These are phyloP conservation scores for Floccularia luteovirens DNA, from an alignment of 768 basidiomycete genomes.

Conservation along the genomic window DNA sequence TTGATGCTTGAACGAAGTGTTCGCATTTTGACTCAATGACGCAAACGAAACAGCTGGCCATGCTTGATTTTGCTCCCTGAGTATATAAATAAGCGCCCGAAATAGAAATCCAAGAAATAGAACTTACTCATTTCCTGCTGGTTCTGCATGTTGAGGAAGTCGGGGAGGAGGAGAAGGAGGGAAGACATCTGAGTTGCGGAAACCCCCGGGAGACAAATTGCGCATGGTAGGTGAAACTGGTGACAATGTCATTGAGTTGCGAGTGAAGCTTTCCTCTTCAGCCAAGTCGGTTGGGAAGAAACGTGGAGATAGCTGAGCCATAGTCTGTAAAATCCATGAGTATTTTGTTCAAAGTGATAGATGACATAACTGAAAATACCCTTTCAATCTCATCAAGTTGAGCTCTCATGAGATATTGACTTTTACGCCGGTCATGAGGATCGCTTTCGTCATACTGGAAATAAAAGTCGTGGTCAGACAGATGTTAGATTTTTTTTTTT, in stretches of 20 bases:
- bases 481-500: too few relatives aligned
- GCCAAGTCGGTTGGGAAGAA: slow-evolving; percentile 31
- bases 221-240: slow-evolving; percentile 21
- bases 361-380: slow-evolving; percentile 20
- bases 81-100: slow-evolving; percentile 1
- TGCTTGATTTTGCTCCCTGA: slow-evolving; percentile 11
- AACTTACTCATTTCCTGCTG: slow-evolving; percentile 16
- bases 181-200: slow-evolving; percentile 20
- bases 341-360: neutral
- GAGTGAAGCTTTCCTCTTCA: slow-evolving; percentile 20
- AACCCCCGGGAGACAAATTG: slow-evolving; percentile 15
- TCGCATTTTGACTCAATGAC: slow-evolving; percentile 18
- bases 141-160: slow-evolving; percentile 22
- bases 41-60: slow-evolving; percentile 38
- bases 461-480: slow-evolving; percentile 11
- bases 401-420: slow-evolving; percentile 68
- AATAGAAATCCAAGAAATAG: slow-evolving; percentile 2
- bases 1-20: slow-evolving; percentile 12
- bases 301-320: slow-evolving; percentile 63
- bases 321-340: slow-evolving; percentile 29
- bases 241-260: slow-evolving; percentile 18
- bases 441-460: slow-evolving; percentile 61
- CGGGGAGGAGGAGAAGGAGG: slow-evolving; percentile 31
- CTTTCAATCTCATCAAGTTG: slow-evolving; percentile 77
- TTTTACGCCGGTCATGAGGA: slow-evolving; percentile 66